Conservation (phyloP, 1,284 basidiomycete species). For the Ganoderma multipileum region DNA sequence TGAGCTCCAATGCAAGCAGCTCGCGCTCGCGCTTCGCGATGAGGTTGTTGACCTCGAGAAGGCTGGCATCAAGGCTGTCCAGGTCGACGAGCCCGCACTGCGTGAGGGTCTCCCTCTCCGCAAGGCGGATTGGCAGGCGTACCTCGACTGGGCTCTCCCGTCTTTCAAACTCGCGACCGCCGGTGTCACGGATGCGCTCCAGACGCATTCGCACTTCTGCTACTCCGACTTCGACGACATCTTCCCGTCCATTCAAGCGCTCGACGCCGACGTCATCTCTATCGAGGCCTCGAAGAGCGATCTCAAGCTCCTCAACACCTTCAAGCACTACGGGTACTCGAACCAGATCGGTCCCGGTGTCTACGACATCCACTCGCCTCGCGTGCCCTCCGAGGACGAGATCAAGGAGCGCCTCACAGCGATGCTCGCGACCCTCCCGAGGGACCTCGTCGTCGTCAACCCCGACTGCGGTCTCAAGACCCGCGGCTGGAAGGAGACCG, state of each 20-base stretch:
- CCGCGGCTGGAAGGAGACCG: conserved; percentile 96
- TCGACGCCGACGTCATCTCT: conserved; percentile 99
- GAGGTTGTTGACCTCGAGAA: conserved; percentile 98
- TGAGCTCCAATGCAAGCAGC: conserved; percentile 98
- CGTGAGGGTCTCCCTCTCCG: conserved; percentile 98
- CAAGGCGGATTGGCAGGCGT: conserved; percentile 92
- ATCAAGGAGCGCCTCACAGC: conserved; percentile 92
- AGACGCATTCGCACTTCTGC: conserved; percentile 99
- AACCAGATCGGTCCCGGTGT: conserved; percentile 99
- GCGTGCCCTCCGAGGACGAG: conserved; percentile 94
- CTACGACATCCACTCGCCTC: conserved; percentile 99
- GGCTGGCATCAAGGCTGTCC: conserved; percentile 97
- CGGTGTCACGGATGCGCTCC: conserved; percentile 90
- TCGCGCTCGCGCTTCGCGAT: conserved; percentile 97
- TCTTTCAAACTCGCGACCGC: conserved; percentile 97
- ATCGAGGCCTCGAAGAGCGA: conserved; percentile 99
- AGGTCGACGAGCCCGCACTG: conserved; percentile 99
- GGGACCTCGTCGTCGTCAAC: conserved; percentile 90
- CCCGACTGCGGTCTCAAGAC: conserved; percentile 94
- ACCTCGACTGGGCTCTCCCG: conserved; percentile 97
- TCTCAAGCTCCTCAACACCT: conserved; percentile 96
- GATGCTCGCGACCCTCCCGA: conserved; percentile 84
- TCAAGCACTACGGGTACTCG: conserved; percentile 95
- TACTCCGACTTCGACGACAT: conserved; percentile 98
- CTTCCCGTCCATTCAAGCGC: conserved; percentile 96